Base-by-base conservation (phyloP, 768 basidiomycete species). In the Daedalea quercina region DNA sequence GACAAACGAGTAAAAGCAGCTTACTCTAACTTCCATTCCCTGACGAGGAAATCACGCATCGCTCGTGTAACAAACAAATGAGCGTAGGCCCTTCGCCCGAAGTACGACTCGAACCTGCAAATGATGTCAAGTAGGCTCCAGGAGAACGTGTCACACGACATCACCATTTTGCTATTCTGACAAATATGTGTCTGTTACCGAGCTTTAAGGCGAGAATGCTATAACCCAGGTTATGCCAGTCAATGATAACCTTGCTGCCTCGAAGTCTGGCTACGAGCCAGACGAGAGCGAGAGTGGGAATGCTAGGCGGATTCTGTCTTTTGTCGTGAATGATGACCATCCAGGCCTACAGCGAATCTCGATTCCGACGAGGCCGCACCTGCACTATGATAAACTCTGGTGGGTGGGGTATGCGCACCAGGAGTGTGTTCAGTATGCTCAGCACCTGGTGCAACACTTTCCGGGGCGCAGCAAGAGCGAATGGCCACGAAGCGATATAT, bases 141-240 rank as follows among this genome's bases (percentile, higher is more conserved):
- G 15, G 50, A 33, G 6, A 50, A 33, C 15, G 37, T 26, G 44
- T 13, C 23, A 44, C 37, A 40, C 13, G 52, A 25, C 9, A 45
- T 31, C 58, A 95, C 95, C 78, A 78, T 70, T 80, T 81, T 0
- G 91, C 87, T 20, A 95, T 64, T 57, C 67, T 76, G 37, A 95
- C 91, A 55, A 94, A 75, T 0, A 75, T 66, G 64, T 93, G 89
- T 0, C 67, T 65, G 1, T 73, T 54, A 0, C 92, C 89, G n/a
- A 94, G 70, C 60, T 82, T 86, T 57, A 99, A 68, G 1, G 87
- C 87, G 45, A 99, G 79, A 44, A 98, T 93, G 57, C 84, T 95
- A 66, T 92, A 94, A 17, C 96, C 96, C 23, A 95, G 79, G 67
- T 99, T 99, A 66, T 99, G 96, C 96, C 96, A 99, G 70, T 99